Evolutionary conservation across 768 basidiomycete genomes (phyloP).

Genomic region (Russula emetica): DNA sequence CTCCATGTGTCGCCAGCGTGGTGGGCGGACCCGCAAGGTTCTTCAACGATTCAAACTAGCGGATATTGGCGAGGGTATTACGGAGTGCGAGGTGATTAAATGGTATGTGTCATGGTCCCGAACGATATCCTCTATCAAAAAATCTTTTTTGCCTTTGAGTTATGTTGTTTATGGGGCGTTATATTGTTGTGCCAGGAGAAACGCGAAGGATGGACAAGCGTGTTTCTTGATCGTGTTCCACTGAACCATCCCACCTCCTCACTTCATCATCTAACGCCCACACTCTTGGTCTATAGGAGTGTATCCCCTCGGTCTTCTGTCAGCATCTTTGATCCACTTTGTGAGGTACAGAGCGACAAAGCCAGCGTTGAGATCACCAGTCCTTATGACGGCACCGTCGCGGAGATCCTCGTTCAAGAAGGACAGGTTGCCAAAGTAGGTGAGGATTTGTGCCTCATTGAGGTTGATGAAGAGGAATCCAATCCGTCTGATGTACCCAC

Average conservation of each 20-base stretch:
- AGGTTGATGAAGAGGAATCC: conserved; percentile 61
- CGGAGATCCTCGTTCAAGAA: conserved; percentile 68
- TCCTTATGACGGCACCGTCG: conserved; percentile 74
- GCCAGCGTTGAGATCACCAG: conserved; percentile 89
- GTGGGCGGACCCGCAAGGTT: conserved; percentile 36
- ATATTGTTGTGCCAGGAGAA: not conserved
- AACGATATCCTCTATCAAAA: not conserved
- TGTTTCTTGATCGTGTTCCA: not conserved
- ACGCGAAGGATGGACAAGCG: not conserved
- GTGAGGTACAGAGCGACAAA: conserved; percentile 88
- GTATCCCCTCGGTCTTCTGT: conserved; percentile 51
- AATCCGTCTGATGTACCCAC: conserved; percentile 27
- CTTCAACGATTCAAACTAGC: conserved; percentile 71
- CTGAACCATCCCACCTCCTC: conserved; percentile 6
- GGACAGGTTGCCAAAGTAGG: conserved; percentile 86
- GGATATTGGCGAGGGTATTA: conserved; percentile 88
- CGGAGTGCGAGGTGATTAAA: conserved; percentile 83
- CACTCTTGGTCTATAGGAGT: conserved; percentile 46
- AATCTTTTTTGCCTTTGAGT: not conserved
- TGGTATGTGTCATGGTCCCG: conserved; percentile 47
- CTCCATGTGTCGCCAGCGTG: conserved; percentile 39
- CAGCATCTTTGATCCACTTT: conserved; percentile 64
- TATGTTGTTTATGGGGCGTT: not conserved
- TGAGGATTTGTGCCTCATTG: conserved; percentile 69
- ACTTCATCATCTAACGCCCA: conserved; percentile 4